Conservation (phyloP, 2,329 filamentous ascomycete species). For the Cercospora brassicicola region DNA sequence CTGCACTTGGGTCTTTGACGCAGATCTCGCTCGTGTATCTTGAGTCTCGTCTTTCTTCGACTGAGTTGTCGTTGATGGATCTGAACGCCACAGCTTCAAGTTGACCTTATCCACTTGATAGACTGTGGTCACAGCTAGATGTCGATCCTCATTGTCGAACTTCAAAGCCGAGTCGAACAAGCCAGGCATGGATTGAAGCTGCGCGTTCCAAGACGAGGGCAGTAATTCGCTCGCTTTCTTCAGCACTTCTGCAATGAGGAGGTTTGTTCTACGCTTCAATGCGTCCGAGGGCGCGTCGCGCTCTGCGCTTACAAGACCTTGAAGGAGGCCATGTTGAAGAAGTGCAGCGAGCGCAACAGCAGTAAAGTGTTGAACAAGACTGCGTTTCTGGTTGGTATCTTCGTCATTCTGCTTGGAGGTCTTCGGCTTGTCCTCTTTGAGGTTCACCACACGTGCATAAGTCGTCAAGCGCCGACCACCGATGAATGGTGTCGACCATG, state of each 20-base stretch:
- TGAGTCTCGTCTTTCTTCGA: constrained; percentile 33
- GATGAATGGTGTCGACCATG: constrained; percentile 94
- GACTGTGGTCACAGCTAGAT: constrained; percentile 82
- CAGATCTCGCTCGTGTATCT: constrained; percentile 45
- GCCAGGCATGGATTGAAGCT: constrained; percentile 84
- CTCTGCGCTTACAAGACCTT: constrained; percentile 59
- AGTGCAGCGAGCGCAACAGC: constrained; percentile 83
- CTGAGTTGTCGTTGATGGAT: constrained; percentile 23
- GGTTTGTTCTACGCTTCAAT: constrained; percentile 81
- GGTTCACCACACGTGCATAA: constrained; percentile 87
- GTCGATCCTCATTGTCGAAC: constrained; percentile 70
- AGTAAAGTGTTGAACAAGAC: constrained; percentile 91
- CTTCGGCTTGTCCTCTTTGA: constrained; percentile 62
- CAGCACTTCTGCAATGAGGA: constrained; percentile 86
- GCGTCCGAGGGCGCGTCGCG: constrained; percentile 66
- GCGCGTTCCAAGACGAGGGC: constrained; percentile 76
- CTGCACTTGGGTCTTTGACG: constrained; percentile 57
- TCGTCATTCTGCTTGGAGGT: constrained; percentile 56
- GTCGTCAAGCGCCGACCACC: constrained; percentile 90
- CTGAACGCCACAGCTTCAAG: constrained; percentile 81
- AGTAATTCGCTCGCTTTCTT: constrained; percentile 85
- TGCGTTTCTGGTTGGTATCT: constrained; percentile 64
- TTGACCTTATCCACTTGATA: constrained; percentile 99
- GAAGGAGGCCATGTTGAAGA: constrained; percentile 71
- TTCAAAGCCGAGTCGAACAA: constrained; percentile 75